Conservation (phyloP, 2,329 filamentous ascomycete species). For the Amesomyces nigricolor region DNA sequence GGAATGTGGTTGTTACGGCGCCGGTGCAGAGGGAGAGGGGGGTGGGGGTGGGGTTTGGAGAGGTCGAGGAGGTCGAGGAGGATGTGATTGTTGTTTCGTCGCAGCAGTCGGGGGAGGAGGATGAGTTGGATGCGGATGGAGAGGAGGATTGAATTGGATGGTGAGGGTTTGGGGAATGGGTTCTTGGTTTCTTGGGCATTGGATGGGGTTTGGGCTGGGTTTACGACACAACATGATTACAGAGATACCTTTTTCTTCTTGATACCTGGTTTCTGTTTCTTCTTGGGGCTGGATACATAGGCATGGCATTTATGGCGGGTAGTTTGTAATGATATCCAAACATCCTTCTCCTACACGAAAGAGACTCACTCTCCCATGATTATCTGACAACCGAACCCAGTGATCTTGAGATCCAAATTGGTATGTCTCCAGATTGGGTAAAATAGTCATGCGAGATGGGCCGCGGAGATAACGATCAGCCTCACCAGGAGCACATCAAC, state of each 20-base stretch:
- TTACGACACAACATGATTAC: slow-evolving; percentile 8
- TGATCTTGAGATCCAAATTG: too few relatives aligned
- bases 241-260: slow-evolving; percentile 4
- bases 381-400: too few relatives aligned
- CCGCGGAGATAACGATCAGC: too few relatives aligned
- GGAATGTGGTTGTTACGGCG: background rate
- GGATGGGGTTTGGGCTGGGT: background rate
- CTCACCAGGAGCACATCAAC: too few relatives aligned
- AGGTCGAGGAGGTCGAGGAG: background rate
- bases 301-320: background rate
- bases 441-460: too few relatives aligned
- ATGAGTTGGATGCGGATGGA: background rate
- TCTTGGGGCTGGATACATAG: background rate
- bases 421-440: too few relatives aligned
- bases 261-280: slow-evolving; percentile 1
- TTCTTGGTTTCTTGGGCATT: background rate
- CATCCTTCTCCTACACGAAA: too few relatives aligned
- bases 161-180: slow-evolving; percentile 7
- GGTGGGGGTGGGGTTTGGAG: background rate
- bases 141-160: background rate
- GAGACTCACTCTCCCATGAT: too few relatives aligned
- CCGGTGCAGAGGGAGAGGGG: background rate
- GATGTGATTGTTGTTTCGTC: background rate
- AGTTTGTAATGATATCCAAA: slow-evolving; percentile 2
- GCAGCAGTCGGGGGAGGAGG: too few relatives aligned